Conservation (phyloP, 1,284 basidiomycete species). For the Ustilago tritici region DNA sequence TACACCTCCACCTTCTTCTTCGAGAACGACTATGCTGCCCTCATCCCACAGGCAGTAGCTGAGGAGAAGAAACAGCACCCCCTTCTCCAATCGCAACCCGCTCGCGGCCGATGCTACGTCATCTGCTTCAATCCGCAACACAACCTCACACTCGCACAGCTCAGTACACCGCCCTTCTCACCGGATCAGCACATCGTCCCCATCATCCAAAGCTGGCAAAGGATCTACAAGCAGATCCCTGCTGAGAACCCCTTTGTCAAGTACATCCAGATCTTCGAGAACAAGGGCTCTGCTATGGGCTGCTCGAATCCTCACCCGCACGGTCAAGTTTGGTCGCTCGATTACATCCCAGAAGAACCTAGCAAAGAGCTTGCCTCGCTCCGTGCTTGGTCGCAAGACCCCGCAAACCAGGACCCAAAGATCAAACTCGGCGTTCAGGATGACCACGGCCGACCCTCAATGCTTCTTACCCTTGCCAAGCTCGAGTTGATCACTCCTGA, state of each 20-base stretch:
- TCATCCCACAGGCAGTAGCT: slow-evolving; percentile 74
- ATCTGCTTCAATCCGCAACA: slow-evolving; percentile 90
- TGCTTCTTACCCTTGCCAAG: slow-evolving; percentile 86
- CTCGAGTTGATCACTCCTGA: slow-evolving; percentile 76
- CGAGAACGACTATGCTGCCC: slow-evolving; percentile 87
- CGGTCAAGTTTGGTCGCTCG: slow-evolving; percentile 85
- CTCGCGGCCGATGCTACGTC: slow-evolving; percentile 88
- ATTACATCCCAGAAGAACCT: slow-evolving; percentile 66
- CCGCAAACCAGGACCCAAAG: slow-evolving; percentile 24
- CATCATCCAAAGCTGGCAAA: slow-evolving; percentile 81
- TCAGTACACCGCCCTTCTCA: slow-evolving; percentile 72
- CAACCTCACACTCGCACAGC: slow-evolving; percentile 86
- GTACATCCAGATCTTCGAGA: slow-evolving; percentile 75
- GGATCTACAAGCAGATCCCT: slow-evolving; percentile 62
- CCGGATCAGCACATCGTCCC: slow-evolving; percentile 75
- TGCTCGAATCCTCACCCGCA: slow-evolving; percentile 96
- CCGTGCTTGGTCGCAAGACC: slow-evolving; percentile 52
- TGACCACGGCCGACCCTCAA: slow-evolving; percentile 76
- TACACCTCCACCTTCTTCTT: slow-evolving; percentile 81
- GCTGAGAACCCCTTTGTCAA: slow-evolving; percentile 64
- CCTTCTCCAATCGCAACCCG: slow-evolving; percentile 78
- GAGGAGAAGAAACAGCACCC: slow-evolving; percentile 46
- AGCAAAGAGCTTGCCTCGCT: slow-evolving; percentile 55
- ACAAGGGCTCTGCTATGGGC: slow-evolving; percentile 95
- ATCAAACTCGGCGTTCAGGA: slow-evolving; percentile 73